Base-by-base conservation (phyloP, 345 rosid genomes). In the Limnanthes douglasii region DNA sequence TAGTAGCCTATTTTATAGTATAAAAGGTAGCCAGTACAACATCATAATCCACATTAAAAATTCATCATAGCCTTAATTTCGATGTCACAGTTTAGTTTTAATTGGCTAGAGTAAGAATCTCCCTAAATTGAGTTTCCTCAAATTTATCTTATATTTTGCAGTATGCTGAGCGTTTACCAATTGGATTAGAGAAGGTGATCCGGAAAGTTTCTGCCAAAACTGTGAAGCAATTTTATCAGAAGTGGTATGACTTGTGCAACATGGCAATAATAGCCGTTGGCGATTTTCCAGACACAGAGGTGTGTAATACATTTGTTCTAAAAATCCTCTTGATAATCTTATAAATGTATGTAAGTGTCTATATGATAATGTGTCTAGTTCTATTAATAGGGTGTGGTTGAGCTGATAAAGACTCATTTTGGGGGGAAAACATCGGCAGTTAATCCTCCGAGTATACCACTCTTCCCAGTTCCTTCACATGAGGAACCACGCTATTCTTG, bases 191-290 rank as follows among this genome's bases (percentile, higher is more conserved):
- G 70, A 78, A 71, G 42, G 93, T 86, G 41, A 86, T 86, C 45
- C 71, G 78, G 29, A 68, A 69, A 7, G 94, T 71, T 65, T 65
- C 94, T 65, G 50, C 78, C 41, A 69, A 78, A 40, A 66, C 78
- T 14, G 84, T 69, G 34, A 78, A 75, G 63, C 61, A 56, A 25
- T 86, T 86, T 51, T 86, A 86, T 51, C 54, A 37, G 39, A 78
- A 78, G 56, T 86, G 97, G 97, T 86, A 86, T 53, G 71, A 65
- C 53, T 48, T 82, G 43, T 64, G 69, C 38, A 68, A 86, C 46
- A 86, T 86, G 94, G 93, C 94, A 39, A 73, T 86, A 29, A 59
- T 86, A 51, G 97, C 93, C 26, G 88, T 86, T 64, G 97, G 97
- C 43, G 97, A 86, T 53, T 86, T 86, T 56, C 52, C 78, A 26